Evolutionary conservation across 2,329 filamentous ascomycete genomes (phyloP).

Genomic region (Alternaria sp.): DNA sequence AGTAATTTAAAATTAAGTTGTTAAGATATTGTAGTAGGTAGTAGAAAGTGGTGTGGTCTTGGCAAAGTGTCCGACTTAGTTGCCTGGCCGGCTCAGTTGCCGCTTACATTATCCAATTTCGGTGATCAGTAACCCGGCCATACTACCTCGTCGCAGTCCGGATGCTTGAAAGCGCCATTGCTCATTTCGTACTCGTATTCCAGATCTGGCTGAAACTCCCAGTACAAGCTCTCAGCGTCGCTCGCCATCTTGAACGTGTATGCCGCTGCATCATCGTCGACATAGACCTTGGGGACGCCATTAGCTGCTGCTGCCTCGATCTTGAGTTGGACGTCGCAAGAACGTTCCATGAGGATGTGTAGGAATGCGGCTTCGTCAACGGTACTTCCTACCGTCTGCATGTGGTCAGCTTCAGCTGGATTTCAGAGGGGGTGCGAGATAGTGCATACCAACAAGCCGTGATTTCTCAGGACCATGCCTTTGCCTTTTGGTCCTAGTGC

Average conservation of each 20-base stretch:
- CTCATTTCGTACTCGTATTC: constrained; percentile 55
- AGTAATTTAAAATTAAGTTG: too few relatives aligned
- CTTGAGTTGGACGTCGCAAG: constrained; percentile 72
- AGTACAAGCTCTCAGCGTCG: constrained; percentile 60
- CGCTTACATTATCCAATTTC: too few relatives aligned
- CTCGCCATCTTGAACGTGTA: constrained; percentile 62
- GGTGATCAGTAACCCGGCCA: constrained; percentile 18
- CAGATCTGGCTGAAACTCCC: constrained; percentile 62
- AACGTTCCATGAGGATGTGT: constrained; percentile 73
- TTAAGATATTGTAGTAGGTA: too few relatives aligned
- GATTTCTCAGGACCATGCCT: constrained; percentile 73
- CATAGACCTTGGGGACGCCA: constrained; percentile 61
- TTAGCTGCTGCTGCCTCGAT: constrained; percentile 71
- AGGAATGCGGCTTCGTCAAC: constrained; percentile 79
- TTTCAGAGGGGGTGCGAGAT: background rate
- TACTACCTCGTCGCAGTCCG: constrained; percentile 20
- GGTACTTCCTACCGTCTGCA: constrained; percentile 69
- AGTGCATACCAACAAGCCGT: constrained; percentile 65
- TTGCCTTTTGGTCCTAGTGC: constrained; percentile 69
- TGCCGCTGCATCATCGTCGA: constrained; percentile 64
- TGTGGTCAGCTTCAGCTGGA: constrained; percentile 9
- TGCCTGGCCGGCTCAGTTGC: too few relatives aligned
- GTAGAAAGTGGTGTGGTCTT: too few relatives aligned
- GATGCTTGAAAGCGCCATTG: constrained; percentile 33
- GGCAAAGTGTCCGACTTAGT: too few relatives aligned